A percentile compares a stretch with the other conserved stretches of the same genome.
Conservation (phyloP, 352 stramenopile genomes). For the Pythium phragmitis region DNA sequence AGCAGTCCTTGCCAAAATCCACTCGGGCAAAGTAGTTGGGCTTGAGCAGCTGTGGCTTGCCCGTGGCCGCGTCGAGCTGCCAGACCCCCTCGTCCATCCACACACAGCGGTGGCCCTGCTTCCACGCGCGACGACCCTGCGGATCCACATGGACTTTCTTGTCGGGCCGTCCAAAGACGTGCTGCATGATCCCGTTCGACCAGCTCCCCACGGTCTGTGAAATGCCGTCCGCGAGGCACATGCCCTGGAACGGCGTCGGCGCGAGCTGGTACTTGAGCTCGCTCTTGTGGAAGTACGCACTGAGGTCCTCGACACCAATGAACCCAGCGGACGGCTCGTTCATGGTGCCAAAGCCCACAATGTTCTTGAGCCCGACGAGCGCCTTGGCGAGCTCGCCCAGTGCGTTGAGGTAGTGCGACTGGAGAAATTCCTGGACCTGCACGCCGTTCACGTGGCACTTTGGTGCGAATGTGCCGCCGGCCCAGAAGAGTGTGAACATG, state of each 20-base stretch:
- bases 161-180: conserved; percentile 59
- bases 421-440: conserved; percentile 84
- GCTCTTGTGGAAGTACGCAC: conserved; percentile 45
- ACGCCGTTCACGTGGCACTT: conserved; percentile 66
- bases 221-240: conserved; percentile 71
- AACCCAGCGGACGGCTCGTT: conserved; percentile 87
- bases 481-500: conserved; percentile 93
- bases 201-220: conserved; percentile 62
- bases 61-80: conserved; percentile 39
- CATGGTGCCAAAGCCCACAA: conserved; percentile 91
- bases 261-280: conserved; percentile 74
- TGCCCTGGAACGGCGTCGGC: conserved; percentile 81
- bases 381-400: conserved; percentile 63
- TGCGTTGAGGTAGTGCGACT: conserved; percentile 84
- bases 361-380: conserved; percentile 70
- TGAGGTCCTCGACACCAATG: conserved; percentile 63
- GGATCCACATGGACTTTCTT: conserved; percentile 50
- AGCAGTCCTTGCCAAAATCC: conserved; percentile 79
- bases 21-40: conserved; percentile 70
- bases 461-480: conserved; percentile 69
- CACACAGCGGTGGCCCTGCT: conserved; percentile 61
- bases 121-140: conserved; percentile 61
- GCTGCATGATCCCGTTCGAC: conserved; percentile 74
- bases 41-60: conserved; percentile 47
- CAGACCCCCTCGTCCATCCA: conserved; percentile 86